phyloP scores from a whole-genome alignment of 257 asterid species.

The Rehmannia glutinosa region DNA sequence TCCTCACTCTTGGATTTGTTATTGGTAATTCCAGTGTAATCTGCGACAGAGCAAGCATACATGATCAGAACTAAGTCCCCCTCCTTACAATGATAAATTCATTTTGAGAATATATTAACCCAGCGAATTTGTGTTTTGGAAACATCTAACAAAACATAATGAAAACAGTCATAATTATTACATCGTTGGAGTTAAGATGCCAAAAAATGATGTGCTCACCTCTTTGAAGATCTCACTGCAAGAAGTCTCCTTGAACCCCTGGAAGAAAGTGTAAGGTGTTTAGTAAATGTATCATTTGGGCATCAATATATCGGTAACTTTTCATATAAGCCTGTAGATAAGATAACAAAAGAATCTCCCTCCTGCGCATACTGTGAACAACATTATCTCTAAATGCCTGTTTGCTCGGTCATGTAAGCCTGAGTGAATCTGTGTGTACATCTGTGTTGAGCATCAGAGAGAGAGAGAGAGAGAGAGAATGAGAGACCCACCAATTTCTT shows the following conservation, averaged over 20 bases:
- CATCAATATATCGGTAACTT: neutral
- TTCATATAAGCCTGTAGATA: neutral
- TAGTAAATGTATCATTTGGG: neutral
- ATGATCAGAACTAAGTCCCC: neutral
- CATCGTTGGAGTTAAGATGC: neutral
- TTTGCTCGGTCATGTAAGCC: neutral
- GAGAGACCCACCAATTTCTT: conserved; percentile 58
- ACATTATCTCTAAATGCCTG: neutral
- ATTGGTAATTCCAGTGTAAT: conserved; percentile 64
- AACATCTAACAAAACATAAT: neutral
- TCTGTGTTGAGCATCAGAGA: no score
- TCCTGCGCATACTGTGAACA: neutral
- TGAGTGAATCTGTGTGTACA: neutral
- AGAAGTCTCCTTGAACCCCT: conserved; percentile 72
- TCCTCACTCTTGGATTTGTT: conserved; percentile 51
- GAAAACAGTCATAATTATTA: neutral
- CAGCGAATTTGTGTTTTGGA: neutral
- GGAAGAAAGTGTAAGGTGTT: conserved; percentile 16
- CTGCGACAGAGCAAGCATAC: conserved; percentile 34
- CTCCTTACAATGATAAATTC: neutral
- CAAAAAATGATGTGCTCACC: conserved; percentile 38
- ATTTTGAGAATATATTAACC: neutral
- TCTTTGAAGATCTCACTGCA: conserved; percentile 76
- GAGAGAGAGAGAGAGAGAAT: conserved; percentile 6
- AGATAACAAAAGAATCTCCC: neutral